Evolutionary conservation across 306 rosid species (phyloP), one percentile per base, ranked within the genome.

Genomic region (Bauhinia variegata): DNA sequence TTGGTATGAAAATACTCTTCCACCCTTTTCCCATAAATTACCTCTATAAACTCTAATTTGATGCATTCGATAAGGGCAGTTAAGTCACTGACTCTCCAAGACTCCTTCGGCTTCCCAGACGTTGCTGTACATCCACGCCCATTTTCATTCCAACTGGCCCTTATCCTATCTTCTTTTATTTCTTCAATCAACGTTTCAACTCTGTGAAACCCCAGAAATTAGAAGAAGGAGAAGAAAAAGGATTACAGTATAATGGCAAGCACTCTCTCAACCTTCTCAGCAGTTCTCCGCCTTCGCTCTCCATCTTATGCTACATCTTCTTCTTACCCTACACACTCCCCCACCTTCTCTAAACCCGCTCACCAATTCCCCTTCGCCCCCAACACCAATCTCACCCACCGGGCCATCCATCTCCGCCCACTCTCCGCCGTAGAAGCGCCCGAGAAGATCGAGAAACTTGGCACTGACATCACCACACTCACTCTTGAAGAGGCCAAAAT

Each of bases 401-500:
- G 88, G 18, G 31, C 75, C 67, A 31, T 77, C 18, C 82, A 76
- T 65, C 66, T 85, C 83, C 92, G 83, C 46, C 95, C 83, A 30
- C 3, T 85, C 76, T 52, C 92, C 73, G 88, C 95, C 80, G 90
- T 87, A 5, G 60, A 82, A 1, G 77, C 85, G 8, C 86, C 87
- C 0, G 90, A 84, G 34, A 83, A 87, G 53, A 83, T 90, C 66
- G 90, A 87, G 61, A 80, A 80, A 28, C 86, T 87, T 57, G 92
- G 95, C 43, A 33, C 70, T 7, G 90, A 83, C 12, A 85, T 88
- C 82, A 80, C 91, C 67, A 4, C n/a, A 38, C 91, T 92, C 49
- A 89, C 98, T 0, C 93, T 92, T 3, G 92, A 80, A 61, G 96
- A 92, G 72, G 98, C 96, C 7, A 81, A 84, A 32, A n/a, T 9